phyloP scores from a whole-genome alignment of 2,329 filamentous ascomycete genomes.

The Xylariaceae sp. region DNA sequence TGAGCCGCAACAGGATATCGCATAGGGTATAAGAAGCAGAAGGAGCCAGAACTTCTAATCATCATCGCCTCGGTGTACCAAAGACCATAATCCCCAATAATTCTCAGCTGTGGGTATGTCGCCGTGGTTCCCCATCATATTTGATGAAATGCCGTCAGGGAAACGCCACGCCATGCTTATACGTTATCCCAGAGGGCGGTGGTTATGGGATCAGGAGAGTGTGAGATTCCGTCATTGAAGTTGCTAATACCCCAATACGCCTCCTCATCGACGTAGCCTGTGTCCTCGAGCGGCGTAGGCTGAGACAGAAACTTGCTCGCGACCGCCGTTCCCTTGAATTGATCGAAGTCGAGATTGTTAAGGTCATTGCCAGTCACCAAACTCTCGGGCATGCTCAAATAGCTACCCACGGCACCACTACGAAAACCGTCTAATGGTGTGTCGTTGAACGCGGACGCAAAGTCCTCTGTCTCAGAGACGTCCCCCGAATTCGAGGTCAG shows the following conservation, averaged over 20 bases:
- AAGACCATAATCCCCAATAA: conserved; percentile 20
- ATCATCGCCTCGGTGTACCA: conserved; percentile 25
- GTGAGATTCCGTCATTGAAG: conserved; percentile 44
- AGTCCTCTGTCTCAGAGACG: conserved; percentile 70
- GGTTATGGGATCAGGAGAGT: conserved; percentile 43
- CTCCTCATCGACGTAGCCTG: conserved; percentile 53
- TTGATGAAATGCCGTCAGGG: background rate
- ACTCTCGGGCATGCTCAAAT: conserved; percentile 53
- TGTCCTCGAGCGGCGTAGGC: conserved; percentile 47
- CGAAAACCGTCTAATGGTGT: conserved; percentile 56
- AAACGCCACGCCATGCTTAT: conserved; percentile 4
- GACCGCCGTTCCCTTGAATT: conserved; percentile 58
- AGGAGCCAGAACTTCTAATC: conserved; percentile 20
- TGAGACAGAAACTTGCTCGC: conserved; percentile 53
- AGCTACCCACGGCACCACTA: conserved; percentile 55
- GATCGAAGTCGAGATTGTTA: conserved; percentile 59
- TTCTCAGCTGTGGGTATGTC: conserved; percentile 20
- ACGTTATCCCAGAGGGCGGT: conserved; percentile 40
- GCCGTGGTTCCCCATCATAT: conserved; percentile 2
- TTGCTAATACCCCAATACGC: conserved; percentile 48
- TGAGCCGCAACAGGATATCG: conserved; percentile 25
- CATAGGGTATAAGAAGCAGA: conserved; percentile 26
- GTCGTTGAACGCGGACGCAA: conserved; percentile 49
- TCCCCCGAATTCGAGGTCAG: conserved; percentile 68
- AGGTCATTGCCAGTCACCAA: conserved; percentile 54